Evolutionary conservation across 345 rosid species (phyloP).

Genomic region (Gynandropsis gynandra): DNA sequence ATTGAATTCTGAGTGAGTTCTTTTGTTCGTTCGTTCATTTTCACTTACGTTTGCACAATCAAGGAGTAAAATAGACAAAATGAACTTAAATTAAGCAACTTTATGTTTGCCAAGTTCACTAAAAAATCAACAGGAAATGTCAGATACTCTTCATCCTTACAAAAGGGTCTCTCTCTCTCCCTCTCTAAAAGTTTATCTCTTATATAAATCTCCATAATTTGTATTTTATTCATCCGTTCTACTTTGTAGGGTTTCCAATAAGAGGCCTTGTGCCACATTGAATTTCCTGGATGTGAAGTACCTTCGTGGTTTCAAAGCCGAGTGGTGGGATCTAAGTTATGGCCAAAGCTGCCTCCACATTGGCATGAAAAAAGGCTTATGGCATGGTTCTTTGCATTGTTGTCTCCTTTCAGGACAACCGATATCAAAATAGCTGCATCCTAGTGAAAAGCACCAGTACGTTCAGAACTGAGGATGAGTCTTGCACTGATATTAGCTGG

Average conservation of each 20-base stretch:
- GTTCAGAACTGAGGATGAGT: constrained; percentile 1
- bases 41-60: too few relatives aligned
- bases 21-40: too few relatives aligned
- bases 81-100: too few relatives aligned
- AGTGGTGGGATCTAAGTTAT: constrained; percentile 9
- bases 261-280: constrained; percentile 12
- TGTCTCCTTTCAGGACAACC: constrained; percentile 10
- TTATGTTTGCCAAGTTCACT: too few relatives aligned
- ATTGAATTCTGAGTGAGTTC: too few relatives aligned
- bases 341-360: constrained; percentile 10
- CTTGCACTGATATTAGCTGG: constrained; percentile 10
- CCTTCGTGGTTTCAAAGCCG: constrained; percentile 18
- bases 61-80: too few relatives aligned
- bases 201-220: too few relatives aligned
- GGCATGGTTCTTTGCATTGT: constrained; percentile 18
- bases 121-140: too few relatives aligned
- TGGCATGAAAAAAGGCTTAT: constrained; percentile 16
- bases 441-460: constrained; percentile 16
- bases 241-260: constrained; percentile 16
- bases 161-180: too few relatives aligned
- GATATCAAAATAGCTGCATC: constrained; percentile 6
- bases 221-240: too few relatives aligned
- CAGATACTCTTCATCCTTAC: too few relatives aligned
- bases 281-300: constrained; percentile 19
- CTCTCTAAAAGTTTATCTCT: too few relatives aligned